phyloP scores from a whole-genome alignment of 202 grass and related monocot species.

The Carex sylvatica region DNA sequence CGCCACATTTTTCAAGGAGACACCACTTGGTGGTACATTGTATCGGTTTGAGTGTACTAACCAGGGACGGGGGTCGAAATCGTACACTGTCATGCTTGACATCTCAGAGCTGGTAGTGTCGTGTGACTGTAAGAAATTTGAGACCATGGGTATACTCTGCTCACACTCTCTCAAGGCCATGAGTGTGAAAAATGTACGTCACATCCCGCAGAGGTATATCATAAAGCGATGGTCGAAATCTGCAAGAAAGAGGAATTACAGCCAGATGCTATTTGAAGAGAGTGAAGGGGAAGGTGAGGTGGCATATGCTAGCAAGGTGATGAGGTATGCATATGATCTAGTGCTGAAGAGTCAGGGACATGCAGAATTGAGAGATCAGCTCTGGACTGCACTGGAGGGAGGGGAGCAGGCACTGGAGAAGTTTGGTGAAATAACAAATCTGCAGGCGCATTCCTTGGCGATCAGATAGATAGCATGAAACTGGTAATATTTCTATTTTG shows the following conservation, averaged over 20 bases:
- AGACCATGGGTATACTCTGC: slow-evolving; percentile 80
- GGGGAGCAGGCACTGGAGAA: slow-evolving; percentile 60
- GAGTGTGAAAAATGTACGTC: slow-evolving; percentile 58
- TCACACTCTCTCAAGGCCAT: slow-evolving; percentile 75
- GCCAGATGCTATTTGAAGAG: slow-evolving; percentile 61
- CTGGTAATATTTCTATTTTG: neutral
- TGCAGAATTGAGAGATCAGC: slow-evolving; percentile 50
- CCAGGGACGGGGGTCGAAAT: slow-evolving; percentile 58
- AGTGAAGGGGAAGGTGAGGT: slow-evolving; percentile 49
- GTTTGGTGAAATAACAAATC: slow-evolving; percentile 46
- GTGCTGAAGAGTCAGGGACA: slow-evolving; percentile 72
- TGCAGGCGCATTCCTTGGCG: slow-evolving; percentile 45
- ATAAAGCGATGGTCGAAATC: slow-evolving; percentile 77
- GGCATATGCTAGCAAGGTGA: slow-evolving; percentile 66
- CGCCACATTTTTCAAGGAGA: slow-evolving; percentile 58
- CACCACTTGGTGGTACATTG: slow-evolving; percentile 34
- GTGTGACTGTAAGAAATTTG: slow-evolving; percentile 74
- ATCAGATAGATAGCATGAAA: slow-evolving; percentile 35
- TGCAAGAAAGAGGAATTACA: slow-evolving; percentile 67
- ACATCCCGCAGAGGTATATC: slow-evolving; percentile 72
- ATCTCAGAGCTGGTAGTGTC: slow-evolving; percentile 37
- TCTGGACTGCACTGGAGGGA: slow-evolving; percentile 56
- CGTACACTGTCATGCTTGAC: slow-evolving; percentile 56
- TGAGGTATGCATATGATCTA: slow-evolving; percentile 76
- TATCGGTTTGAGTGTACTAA: slow-evolving; percentile 73